Evolutionary conservation across 2,329 filamentous ascomycete species (phyloP).

Genomic region (Gaeumannomyces sp.): DNA sequence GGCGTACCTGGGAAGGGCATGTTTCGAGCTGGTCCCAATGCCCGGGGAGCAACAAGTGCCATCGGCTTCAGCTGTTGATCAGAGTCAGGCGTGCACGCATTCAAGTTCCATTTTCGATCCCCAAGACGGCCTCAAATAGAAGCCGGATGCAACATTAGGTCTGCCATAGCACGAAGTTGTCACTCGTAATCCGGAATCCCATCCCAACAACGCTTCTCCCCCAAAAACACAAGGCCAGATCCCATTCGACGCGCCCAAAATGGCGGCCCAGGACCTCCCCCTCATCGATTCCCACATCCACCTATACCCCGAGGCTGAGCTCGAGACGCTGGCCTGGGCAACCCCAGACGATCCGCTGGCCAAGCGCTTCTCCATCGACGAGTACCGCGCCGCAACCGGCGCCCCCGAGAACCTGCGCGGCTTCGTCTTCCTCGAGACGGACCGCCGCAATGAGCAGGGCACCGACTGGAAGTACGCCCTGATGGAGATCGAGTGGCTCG

Average conservation of each 20-base stretch:
- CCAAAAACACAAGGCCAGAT: neutral
- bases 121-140: neutral
- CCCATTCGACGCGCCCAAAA: constrained; percentile 9
- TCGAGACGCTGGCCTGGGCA: constrained; percentile 65
- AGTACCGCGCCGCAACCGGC: constrained; percentile 50
- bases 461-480: constrained; percentile 62
- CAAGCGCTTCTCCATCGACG: constrained; percentile 55
- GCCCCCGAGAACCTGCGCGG: constrained; percentile 46
- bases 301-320: constrained; percentile 67
- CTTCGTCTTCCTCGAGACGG: constrained; percentile 79
- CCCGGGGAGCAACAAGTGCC: neutral
- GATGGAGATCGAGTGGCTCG: constrained; percentile 64
- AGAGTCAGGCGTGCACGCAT: neutral
- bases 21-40: too few species aligned
- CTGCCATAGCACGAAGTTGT: too few species aligned
- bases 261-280: constrained; percentile 31
- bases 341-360: constrained; percentile 51
- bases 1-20: neutral
- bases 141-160: too few species aligned
- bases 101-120: neutral
- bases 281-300: constrained; percentile 92
- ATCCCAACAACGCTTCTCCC: neutral
- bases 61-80: neutral
- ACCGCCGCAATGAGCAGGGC: constrained; percentile 58
- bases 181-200: neutral